phyloP scores from a whole-genome alignment of 345 rosid species.

The Brassica carinata region DNA sequence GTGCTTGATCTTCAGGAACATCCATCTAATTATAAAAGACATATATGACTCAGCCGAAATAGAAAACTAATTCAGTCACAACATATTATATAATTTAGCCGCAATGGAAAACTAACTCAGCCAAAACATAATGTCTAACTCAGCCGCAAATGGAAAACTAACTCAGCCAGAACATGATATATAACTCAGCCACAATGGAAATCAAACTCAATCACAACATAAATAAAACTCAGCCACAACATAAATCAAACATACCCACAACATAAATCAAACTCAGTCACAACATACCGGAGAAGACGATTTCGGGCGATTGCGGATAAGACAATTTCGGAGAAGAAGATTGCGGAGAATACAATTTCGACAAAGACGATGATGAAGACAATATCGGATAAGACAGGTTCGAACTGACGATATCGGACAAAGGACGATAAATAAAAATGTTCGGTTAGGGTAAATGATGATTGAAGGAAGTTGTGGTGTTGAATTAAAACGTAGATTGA shows the following conservation, averaged over 20 bases:
- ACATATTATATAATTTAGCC: too few species aligned
- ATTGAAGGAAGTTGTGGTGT: neutral
- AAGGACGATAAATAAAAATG: neutral
- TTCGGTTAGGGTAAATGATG: too few species aligned
- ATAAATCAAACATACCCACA: neutral
- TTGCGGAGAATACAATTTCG: neutral
- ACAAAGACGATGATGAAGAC: neutral
- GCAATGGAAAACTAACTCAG: too few species aligned
- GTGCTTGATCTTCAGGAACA: too few species aligned
- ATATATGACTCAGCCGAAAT: too few species aligned
- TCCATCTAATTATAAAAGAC: too few species aligned
- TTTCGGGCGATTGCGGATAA: too few species aligned
- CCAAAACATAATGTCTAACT: too few species aligned
- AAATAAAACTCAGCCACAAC: neutral
- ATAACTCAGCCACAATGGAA: too few species aligned
- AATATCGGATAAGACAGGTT: neutral
- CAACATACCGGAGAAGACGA: neutral
- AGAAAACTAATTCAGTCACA: neutral
- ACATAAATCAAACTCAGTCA: neutral
- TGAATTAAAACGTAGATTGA: neutral
- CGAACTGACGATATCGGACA: neutral
- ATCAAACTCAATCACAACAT: too few species aligned
- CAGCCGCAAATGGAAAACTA: too few species aligned
- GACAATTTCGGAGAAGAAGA: neutral
- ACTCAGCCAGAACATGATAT: too few species aligned